A percentile compares a stretch with the other conserved stretches of the same genome.
Conservation (phyloP, 1,139 yeast genomes). For the Yamadazyma dendronema region DNA sequence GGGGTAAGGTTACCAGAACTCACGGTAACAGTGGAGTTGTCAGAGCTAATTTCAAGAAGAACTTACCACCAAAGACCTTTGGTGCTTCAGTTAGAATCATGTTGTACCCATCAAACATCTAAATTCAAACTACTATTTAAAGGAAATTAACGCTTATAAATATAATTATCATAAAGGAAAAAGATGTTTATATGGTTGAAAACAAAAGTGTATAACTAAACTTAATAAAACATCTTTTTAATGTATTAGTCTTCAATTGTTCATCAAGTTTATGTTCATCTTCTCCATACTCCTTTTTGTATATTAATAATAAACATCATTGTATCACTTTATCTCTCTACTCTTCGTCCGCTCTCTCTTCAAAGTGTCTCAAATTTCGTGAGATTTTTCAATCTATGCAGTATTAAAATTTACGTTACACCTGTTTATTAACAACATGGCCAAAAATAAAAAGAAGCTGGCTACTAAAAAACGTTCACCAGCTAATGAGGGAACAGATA, state of each 20-base stretch:
- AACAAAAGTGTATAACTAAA: conserved; percentile 4
- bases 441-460: conserved; percentile 30
- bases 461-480: conserved; percentile 12
- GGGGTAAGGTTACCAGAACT: conserved; percentile 98
- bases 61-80: conserved; percentile 99
- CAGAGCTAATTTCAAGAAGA: conserved; percentile 98
- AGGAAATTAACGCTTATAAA: conserved; percentile 16
- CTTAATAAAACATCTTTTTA: conserved; percentile 14
- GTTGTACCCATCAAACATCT: conserved; percentile 99
- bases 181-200: conserved; percentile 11
- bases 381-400: conserved; percentile 1
- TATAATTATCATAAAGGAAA: conserved; percentile 16
- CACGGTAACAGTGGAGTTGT: conserved; percentile 99
- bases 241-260: conserved; percentile 7
- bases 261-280: neutral
- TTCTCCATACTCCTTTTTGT: conserved; percentile 4
- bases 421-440: conserved; percentile 18
- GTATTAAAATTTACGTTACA: neutral
- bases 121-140: conserved; percentile 31
- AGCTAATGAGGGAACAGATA: neutral
- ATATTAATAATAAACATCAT: conserved; percentile 7
- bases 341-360: too few relatives aligned
- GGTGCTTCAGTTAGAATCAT: conserved; percentile 99
- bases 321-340: conserved; percentile 1
- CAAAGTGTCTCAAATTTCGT: too few relatives aligned